phyloP scores from a whole-genome alignment of 2,329 filamentous ascomycete species.

The Microthyrium microscopicum region DNA sequence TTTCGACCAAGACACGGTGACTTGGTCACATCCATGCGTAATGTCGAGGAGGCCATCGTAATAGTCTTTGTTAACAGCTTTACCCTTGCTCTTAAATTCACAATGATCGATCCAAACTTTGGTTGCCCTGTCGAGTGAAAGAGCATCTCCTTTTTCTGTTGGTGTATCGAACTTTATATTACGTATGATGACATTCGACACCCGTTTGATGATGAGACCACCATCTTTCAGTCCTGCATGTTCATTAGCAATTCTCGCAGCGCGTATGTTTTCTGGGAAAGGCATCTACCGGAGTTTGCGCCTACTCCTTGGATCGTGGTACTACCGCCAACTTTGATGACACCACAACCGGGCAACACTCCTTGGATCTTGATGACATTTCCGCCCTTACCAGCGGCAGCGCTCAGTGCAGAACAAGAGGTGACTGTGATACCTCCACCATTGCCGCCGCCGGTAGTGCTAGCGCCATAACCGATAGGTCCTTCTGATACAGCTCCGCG shows the following conservation, averaged over 20 bases:
- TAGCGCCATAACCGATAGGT: no score
- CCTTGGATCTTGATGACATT: constrained; percentile 30
- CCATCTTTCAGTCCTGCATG: constrained; percentile 25
- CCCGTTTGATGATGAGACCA: constrained; percentile 30
- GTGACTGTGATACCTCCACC: no score
- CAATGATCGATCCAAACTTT: constrained; percentile 49
- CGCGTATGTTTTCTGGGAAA: background rate
- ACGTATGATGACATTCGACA: constrained; percentile 38
- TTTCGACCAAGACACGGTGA: constrained; percentile 38
- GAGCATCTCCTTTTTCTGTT: constrained; percentile 31
- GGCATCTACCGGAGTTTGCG: constrained; percentile 21
- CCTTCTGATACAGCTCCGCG: no score
- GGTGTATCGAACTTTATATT: constrained; percentile 39
- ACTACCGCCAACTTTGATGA: constrained; percentile 30
- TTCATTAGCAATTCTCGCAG: background rate
- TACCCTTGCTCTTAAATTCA: constrained; percentile 25
- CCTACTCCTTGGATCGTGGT: constrained; percentile 36
- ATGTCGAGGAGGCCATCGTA: constrained; percentile 52
- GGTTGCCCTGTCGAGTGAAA: constrained; percentile 30
- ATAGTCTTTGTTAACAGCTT: constrained; percentile 41
- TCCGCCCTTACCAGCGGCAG: constrained; percentile 22
- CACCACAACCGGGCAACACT: constrained; percentile 24
- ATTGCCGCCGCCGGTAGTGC: no score
- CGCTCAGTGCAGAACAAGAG: no score
- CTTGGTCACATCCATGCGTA: constrained; percentile 45